Evolutionary conservation across 208 protist genomes (phyloP).

Genomic region (Trypanosoma melophagium): DNA sequence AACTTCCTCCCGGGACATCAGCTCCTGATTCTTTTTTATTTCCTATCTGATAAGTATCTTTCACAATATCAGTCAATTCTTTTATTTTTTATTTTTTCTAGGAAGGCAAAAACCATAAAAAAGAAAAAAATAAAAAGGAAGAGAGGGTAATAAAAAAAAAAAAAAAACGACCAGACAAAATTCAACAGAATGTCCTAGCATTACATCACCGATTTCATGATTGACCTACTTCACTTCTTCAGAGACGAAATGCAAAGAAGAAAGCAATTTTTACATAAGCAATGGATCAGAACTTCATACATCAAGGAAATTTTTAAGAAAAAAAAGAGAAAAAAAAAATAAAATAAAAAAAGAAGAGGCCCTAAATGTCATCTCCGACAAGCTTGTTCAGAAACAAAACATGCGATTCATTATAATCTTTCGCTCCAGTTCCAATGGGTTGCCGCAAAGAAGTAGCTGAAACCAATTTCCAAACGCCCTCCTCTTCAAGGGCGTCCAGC

Average conservation of each 20-base stretch:
- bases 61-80: slow-evolving; percentile 15
- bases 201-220: too few species aligned
- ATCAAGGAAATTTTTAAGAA: not conserved
- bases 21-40: slow-evolving; percentile 18
- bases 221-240: too few species aligned
- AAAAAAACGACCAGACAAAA: slow-evolving; percentile 10
- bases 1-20: slow-evolving; percentile 27
- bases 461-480: slow-evolving; percentile 82
- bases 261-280: slow-evolving; percentile 2
- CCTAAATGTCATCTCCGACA: slow-evolving; percentile 38
- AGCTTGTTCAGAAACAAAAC: slow-evolving; percentile 79
- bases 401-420: slow-evolving; percentile 70
- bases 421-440: slow-evolving; percentile 47
- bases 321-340: slow-evolving; percentile 16
- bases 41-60: not conserved
- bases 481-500: slow-evolving; percentile 84
- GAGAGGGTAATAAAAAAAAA: slow-evolving; percentile 15
- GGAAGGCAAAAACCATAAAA: slow-evolving; percentile 24
- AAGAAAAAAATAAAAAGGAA: slow-evolving; percentile 25
- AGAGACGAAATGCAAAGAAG: slow-evolving; percentile 1
- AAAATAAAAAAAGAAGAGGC: slow-evolving; percentile 30
- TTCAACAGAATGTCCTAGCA: too few species aligned
- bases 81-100: slow-evolving; percentile 11
- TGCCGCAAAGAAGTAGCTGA: slow-evolving; percentile 59
- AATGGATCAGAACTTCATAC: too few species aligned